Evolutionary conservation across 2,329 filamentous ascomycete genomes (phyloP).

Genomic region (Aspergillus sp.): DNA sequence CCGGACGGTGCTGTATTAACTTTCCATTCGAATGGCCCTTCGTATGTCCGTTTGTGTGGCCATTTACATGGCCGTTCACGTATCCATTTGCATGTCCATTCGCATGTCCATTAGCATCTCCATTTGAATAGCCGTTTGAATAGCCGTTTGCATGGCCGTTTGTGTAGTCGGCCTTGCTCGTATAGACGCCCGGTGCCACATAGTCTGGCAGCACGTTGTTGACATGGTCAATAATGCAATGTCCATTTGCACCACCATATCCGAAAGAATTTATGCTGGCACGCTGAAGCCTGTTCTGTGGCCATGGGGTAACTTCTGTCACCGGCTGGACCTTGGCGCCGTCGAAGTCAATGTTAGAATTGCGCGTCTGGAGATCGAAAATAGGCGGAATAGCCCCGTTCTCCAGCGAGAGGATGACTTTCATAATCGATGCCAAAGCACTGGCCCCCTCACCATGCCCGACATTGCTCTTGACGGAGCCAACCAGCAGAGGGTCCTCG

Average conservation of each 20-base stretch:
- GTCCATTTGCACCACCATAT: constrained; percentile 13
- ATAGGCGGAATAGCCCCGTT: constrained; percentile 11
- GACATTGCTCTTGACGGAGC: constrained; percentile 8
- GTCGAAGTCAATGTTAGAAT: constrained; percentile 11
- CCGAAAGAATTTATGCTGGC: constrained; percentile 23
- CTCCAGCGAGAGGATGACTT: constrained; percentile 13
- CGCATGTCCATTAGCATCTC: not conserved
- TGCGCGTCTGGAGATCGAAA: constrained; percentile 15
- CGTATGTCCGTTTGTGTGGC: constrained; percentile 22
- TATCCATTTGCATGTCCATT: too few species aligned
- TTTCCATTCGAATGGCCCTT: not conserved
- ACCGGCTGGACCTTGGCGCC: constrained; percentile 5
- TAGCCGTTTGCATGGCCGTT: constrained; percentile 5
- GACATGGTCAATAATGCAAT: too few species aligned
- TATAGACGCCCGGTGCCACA: too few species aligned
- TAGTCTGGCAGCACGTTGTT: too few species aligned
- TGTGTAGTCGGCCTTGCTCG: too few species aligned
- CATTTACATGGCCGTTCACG: too few species aligned
- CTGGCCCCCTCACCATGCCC: constrained; percentile 16
- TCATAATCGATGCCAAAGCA: constrained; percentile 13
- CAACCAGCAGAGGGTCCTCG: constrained; percentile 4
- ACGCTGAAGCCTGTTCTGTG: too few species aligned
- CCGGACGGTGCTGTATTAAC: constrained; percentile 6
- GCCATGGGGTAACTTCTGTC: not conserved
- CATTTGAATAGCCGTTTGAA: constrained; percentile 25